Evolutionary conservation across 106 monocot genomes (phyloP).

Genomic region (Xerophyta viscosa): DNA sequence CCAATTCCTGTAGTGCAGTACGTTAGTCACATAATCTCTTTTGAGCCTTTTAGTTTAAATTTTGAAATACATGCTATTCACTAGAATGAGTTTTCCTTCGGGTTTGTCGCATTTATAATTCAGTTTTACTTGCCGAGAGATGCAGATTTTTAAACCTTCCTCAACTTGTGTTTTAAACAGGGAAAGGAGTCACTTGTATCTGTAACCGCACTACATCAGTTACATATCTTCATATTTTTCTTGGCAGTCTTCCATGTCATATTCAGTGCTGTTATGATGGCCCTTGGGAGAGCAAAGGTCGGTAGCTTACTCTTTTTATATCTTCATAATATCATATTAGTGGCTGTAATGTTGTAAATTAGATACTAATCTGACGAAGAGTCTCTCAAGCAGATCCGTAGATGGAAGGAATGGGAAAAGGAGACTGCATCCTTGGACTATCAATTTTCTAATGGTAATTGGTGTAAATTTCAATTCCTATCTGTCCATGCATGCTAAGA

Average conservation of each 20-base stretch:
- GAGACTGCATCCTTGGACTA: constrained; percentile 35
- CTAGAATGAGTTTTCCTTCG: too few relatives aligned
- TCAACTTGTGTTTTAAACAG: constrained; percentile 35
- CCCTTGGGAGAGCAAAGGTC: constrained; percentile 70
- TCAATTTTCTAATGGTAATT: constrained; percentile 54
- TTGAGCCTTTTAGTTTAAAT: too few relatives aligned
- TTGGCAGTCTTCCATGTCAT: constrained; percentile 63
- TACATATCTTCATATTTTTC: constrained; percentile 88
- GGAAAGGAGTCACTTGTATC: constrained; percentile 64
- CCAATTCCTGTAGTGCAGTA: background rate
- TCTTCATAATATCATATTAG: too few relatives aligned
- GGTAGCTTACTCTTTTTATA: too few relatives aligned
- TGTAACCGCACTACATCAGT: constrained; percentile 41
- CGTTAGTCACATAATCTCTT: too few relatives aligned
- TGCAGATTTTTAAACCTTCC: too few relatives aligned
- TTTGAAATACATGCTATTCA: too few relatives aligned
- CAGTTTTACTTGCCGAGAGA: too few relatives aligned
- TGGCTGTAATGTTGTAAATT: constrained; percentile 41
- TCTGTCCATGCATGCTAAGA: too few relatives aligned
- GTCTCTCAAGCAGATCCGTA: constrained; percentile 33
- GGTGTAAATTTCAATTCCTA: too few relatives aligned
- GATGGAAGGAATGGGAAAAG: constrained; percentile 73
- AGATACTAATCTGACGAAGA: constrained; percentile 43
- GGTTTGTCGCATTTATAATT: too few relatives aligned
- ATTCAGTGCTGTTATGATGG: constrained; percentile 56